A percentile compares a stretch with the other conserved stretches of the same genome.
phyloP scores from a whole-genome alignment of 1,139 yeast genomes.

The Yamadazyma siamensis region DNA sequence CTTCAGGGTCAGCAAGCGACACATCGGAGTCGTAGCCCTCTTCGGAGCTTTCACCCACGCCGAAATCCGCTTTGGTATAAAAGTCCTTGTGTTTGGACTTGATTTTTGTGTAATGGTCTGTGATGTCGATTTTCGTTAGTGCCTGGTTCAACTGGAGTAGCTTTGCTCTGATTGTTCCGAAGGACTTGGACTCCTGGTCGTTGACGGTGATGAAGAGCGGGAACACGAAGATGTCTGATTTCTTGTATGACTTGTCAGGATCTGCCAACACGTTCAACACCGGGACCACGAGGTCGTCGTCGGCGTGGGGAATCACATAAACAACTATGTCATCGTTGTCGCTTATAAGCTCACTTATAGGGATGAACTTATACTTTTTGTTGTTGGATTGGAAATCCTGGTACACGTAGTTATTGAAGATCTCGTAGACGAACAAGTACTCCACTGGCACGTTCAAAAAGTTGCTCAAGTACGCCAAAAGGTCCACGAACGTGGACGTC shows the following conservation, averaged over 20 bases:
- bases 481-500: slow-evolving; percentile 61
- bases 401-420: slow-evolving; percentile 68
- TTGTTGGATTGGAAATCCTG: slow-evolving; percentile 63
- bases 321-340: slow-evolving; percentile 63
- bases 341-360: slow-evolving; percentile 67
- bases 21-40: slow-evolving; percentile 44
- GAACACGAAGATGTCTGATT: slow-evolving; percentile 52
- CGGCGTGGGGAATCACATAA: slow-evolving; percentile 58
- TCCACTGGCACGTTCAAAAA: slow-evolving; percentile 43
- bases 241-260: slow-evolving; percentile 34
- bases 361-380: slow-evolving; percentile 57
- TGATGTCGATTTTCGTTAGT: slow-evolving; percentile 24
- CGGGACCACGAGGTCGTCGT: slow-evolving; percentile 58
- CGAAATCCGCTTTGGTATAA: slow-evolving; percentile 33
- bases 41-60: slow-evolving; percentile 8
- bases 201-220: slow-evolving; percentile 70
- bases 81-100: slow-evolving; percentile 18
- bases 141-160: slow-evolving; percentile 38
- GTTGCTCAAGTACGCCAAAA: slow-evolving; percentile 57
- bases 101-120: slow-evolving; percentile 20
- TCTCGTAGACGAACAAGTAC: slow-evolving; percentile 62
- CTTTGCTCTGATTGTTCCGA: slow-evolving; percentile 54
- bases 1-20: slow-evolving; percentile 51
- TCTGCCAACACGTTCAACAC: slow-evolving; percentile 56
- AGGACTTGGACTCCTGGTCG: slow-evolving; percentile 44